phyloP scores from a whole-genome alignment of 2,329 filamentous ascomycete species.

The Penicillium sclerotiorum region DNA sequence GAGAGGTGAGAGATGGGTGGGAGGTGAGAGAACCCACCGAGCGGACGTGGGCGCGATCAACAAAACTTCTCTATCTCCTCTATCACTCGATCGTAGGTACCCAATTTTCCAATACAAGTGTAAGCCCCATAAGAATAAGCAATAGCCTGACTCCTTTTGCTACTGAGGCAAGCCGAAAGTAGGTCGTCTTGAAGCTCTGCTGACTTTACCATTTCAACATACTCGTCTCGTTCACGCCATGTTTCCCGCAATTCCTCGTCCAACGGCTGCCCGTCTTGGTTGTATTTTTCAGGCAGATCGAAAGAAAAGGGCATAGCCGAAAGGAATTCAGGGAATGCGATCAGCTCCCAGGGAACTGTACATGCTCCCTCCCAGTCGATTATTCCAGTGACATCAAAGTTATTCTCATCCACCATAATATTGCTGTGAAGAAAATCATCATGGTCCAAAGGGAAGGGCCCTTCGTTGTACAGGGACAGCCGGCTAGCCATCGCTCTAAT shows the following conservation, averaged over 20 bases:
- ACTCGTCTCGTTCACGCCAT: constrained; percentile 8
- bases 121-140: constrained; percentile 6
- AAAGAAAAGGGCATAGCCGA: constrained; percentile 13
- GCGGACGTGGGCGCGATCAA: too few species aligned
- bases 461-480: constrained; percentile 7
- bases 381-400: constrained; percentile 12
- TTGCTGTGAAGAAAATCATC: constrained; percentile 21
- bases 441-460: constrained; percentile 17
- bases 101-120: constrained; percentile 6
- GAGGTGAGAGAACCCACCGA: too few species aligned
- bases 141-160: constrained; percentile 4
- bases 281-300: constrained; percentile 13
- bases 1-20: too few species aligned
- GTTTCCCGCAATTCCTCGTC: constrained; percentile 2
- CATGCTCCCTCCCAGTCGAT: constrained; percentile 21
- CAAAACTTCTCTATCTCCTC: not conserved
- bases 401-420: constrained; percentile 17
- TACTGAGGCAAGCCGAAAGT: constrained; percentile 11
- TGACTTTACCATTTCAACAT: constrained; percentile 9
- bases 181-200: constrained; percentile 5
- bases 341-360: constrained; percentile 15
- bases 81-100: constrained; percentile 9
- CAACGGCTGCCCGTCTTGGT: constrained; percentile 5
- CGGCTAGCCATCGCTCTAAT: constrained; percentile 7
- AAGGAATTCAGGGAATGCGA: constrained; percentile 13